phyloP scores from a whole-genome alignment of 257 asterid species.

The Solanum okadae region DNA sequence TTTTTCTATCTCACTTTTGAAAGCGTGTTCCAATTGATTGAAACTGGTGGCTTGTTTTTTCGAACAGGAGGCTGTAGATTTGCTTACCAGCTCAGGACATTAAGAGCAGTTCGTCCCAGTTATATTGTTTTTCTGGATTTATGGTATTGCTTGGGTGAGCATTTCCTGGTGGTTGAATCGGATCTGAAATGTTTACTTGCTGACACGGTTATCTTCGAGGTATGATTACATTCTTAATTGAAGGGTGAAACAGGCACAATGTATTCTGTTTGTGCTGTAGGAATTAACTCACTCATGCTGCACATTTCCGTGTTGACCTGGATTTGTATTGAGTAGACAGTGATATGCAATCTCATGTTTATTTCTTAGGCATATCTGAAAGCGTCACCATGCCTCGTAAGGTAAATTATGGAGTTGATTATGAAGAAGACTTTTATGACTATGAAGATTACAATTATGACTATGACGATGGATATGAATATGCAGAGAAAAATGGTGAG shows the following conservation, averaged over 20 bases:
- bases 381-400: constrained; percentile 68
- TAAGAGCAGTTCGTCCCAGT: neutral
- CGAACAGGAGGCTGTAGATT: neutral
- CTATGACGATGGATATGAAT: constrained; percentile 30
- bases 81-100: neutral
- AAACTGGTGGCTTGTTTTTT: neutral
- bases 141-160: neutral
- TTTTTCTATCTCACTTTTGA: neutral
- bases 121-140: neutral
- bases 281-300: neutral
- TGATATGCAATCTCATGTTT: neutral
- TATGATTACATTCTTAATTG: neutral
- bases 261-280: neutral
- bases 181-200: neutral
- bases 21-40: neutral
- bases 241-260: neutral
- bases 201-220: neutral
- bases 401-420: constrained; percentile 30
- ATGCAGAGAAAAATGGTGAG: constrained; percentile 45
- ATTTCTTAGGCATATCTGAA: constrained; percentile 8
- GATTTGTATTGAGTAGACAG: neutral
- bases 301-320: neutral
- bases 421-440: constrained; percentile 36
- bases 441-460: constrained; percentile 46
- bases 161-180: neutral